Conservation (phyloP, 306 rosid genomes). For the Cucurbita pepo region DNA sequence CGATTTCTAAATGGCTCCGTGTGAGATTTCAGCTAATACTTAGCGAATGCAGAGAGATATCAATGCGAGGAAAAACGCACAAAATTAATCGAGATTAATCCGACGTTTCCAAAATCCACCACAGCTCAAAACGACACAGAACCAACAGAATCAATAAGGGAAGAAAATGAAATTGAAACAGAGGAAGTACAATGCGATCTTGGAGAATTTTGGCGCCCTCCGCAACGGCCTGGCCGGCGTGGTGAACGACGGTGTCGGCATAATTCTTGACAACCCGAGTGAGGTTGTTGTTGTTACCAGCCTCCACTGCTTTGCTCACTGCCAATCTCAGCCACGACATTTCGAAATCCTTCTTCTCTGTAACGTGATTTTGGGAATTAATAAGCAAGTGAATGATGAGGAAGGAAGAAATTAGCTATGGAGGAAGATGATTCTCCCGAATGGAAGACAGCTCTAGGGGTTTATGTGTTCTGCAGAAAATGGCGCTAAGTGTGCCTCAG, state of each 20-base stretch:
- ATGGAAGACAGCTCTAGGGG: slow-evolving; percentile 1
- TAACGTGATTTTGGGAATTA: not conserved
- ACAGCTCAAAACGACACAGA: not conserved
- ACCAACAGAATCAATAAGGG: not conserved
- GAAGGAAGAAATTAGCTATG: not conserved
- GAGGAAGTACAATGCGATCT: slow-evolving; percentile 65
- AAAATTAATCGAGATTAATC: not conserved
- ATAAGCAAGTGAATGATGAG: not conserved
- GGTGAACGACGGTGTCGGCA: slow-evolving; percentile 93
- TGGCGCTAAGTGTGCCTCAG: slow-evolving; percentile 3
- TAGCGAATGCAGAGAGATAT: not conserved
- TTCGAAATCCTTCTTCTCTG: not conserved
- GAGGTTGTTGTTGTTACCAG: slow-evolving; percentile 78
- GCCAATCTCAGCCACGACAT: slow-evolving; percentile 95
- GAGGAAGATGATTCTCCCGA: not conserved
- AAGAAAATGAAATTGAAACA: not conserved
- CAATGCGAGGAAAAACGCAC: not conserved
- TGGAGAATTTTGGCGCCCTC: slow-evolving; percentile 91
- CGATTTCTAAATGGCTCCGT: not conserved
- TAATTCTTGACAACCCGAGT: slow-evolving; percentile 89
- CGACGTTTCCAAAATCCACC: not conserved
- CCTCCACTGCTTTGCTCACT: slow-evolving; percentile 89
- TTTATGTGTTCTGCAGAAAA: slow-evolving; percentile 4
- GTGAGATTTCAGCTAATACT: not conserved
- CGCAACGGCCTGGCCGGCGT: slow-evolving; percentile 92